phyloP scores from a whole-genome alignment of 1,284 basidiomycete species.

The Phenoliferia sp. region DNA sequence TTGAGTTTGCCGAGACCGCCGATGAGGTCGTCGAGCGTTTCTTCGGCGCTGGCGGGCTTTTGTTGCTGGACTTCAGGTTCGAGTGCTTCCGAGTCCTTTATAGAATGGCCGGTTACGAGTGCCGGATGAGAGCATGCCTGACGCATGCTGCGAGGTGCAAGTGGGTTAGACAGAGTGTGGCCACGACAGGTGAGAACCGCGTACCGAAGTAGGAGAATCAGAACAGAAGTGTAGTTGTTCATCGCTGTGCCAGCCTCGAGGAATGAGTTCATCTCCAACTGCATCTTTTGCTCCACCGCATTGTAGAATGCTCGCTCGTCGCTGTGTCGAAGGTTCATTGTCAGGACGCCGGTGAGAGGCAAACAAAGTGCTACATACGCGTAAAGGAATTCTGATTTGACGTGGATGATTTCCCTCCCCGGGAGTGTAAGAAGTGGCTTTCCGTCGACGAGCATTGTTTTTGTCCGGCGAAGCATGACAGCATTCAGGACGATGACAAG shows the following conservation, averaged over 20 bases:
- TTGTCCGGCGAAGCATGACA: constrained; percentile 86
- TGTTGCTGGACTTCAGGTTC: constrained; percentile 8
- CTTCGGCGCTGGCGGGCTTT: not conserved
- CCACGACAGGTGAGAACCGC: constrained; percentile 10
- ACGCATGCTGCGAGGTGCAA: constrained; percentile 46
- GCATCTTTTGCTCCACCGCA: constrained; percentile 69
- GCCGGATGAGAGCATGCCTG: constrained; percentile 75
- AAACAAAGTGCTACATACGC: constrained; percentile 12
- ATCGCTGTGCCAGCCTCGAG: constrained; percentile 54
- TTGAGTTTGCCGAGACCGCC: constrained; percentile 6
- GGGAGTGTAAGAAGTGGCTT: constrained; percentile 83
- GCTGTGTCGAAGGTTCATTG: constrained; percentile 15
- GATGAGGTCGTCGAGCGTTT: constrained; percentile 18
- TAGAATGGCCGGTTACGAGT: constrained; percentile 50
- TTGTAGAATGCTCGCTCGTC: constrained; percentile 79
- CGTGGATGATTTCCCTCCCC: constrained; percentile 62
- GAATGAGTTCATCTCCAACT: constrained; percentile 62
- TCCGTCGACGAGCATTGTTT: constrained; percentile 71
- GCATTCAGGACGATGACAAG: constrained; percentile 64
- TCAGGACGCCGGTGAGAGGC: too few relatives aligned
- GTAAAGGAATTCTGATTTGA: constrained; percentile 49
- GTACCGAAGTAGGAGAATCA: constrained; percentile 64
- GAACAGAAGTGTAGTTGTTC: constrained; percentile 74
- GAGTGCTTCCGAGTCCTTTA: constrained; percentile 15
- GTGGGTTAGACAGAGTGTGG: not conserved